phyloP scores from a whole-genome alignment of 2,329 filamentous ascomycete species.

The Fusarium marasasianum region DNA sequence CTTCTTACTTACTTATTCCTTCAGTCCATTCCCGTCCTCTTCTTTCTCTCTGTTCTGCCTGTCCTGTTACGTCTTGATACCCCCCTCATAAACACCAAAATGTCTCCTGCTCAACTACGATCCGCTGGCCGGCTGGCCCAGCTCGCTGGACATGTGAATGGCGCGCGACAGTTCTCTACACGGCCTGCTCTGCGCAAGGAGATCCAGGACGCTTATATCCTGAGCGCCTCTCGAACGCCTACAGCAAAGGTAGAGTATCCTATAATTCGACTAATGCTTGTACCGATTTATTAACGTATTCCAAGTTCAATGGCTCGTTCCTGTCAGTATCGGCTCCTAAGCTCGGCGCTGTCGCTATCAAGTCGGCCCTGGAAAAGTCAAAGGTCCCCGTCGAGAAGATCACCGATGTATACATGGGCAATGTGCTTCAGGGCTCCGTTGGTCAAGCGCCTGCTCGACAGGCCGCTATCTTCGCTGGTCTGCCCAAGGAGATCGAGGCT shows the following conservation, averaged over 20 bases:
- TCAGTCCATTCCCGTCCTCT: background rate
- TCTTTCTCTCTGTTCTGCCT: slow-evolving; percentile 1
- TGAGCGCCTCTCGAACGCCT: slow-evolving; percentile 89
- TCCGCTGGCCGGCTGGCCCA: slow-evolving; percentile 48
- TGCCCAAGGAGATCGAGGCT: slow-evolving; percentile 83
- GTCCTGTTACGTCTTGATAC: slow-evolving; percentile 10
- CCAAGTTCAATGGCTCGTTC: slow-evolving; percentile 93
- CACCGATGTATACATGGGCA: slow-evolving; percentile 96
- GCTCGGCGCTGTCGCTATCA: slow-evolving; percentile 91
- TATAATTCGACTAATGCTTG: background rate
- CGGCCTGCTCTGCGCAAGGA: slow-evolving; percentile 64
- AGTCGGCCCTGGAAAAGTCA: slow-evolving; percentile 87
- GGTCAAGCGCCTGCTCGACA: slow-evolving; percentile 94
- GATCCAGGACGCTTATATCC: slow-evolving; percentile 90
- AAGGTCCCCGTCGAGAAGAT: slow-evolving; percentile 83
- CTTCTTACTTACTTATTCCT: slow-evolving; percentile 1
- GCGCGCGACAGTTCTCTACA: slow-evolving; percentile 59
- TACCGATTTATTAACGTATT: background rate
- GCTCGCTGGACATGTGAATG: slow-evolving; percentile 52
- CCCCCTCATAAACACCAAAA: slow-evolving; percentile 13
- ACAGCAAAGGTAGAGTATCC: slow-evolving; percentile 76
- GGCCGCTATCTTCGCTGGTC: slow-evolving; percentile 86
- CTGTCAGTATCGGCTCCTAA: slow-evolving; percentile 84
- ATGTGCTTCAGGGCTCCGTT: slow-evolving; percentile 84
- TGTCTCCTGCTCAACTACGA: slow-evolving; percentile 45